Evolutionary conservation across 768 basidiomycete genomes (phyloP), one percentile per base, ranked within the genome.

Genomic region (Russula brevipes): DNA sequence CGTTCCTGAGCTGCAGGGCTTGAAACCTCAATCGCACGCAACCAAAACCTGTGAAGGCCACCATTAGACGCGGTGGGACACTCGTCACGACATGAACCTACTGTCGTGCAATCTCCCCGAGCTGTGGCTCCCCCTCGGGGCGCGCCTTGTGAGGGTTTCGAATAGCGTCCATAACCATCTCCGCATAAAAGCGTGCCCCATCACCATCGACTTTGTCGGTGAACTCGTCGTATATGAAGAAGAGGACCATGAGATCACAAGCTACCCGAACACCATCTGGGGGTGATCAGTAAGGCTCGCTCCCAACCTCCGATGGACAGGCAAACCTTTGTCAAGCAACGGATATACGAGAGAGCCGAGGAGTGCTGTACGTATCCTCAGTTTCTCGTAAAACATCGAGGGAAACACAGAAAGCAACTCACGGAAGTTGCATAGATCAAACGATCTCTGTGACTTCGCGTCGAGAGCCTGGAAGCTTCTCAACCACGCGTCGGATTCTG

Each of bases 351-450:
- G 56, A 30, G 56, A 63, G n/a, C 56, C 57, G 1, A 63, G 61
- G 30, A 63, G 56, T 0, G 56, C 50, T 57, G 35, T n/a, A 16
- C 1, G 24, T 46, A 5, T 14, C 8, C 11, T 39, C 42, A 46
- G 12, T 33, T 11, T 2, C 19, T 11, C 6, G 31, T 17, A 39
- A 38, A 44, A 36, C 19, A 12, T 24, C 10, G 41, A 14, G 11
- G 12, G 4, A 17, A 0, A 19, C 17, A 36, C 11, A 3, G 33
- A 17, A 17, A 6, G 36, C 4, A 11, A 36, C 42, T n/a, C 9
- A 54, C 54, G 9, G 47, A 79, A 77, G 61, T 80, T 74, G 65
- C 79, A 78, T 4, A 59, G 63, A 55, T 80, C 72, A 69, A 81
- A 79, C 1, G 76, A 76, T 14, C 62, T 66, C 61, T 80, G 78